phyloP scores from a whole-genome alignment of 2,329 filamentous ascomycete species.

The Calonectria hawksworthii region DNA sequence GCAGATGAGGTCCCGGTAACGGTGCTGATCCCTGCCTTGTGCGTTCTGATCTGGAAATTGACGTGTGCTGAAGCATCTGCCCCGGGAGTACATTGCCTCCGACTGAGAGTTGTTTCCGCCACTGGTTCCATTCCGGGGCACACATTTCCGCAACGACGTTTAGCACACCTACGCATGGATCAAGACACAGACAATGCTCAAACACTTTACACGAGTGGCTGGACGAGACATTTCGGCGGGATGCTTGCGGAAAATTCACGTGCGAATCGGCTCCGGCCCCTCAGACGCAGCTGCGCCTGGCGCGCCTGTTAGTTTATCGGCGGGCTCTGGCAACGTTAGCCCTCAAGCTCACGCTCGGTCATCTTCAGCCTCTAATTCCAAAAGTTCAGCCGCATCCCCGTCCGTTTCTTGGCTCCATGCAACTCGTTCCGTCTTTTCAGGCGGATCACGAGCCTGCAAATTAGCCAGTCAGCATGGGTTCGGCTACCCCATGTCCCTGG shows the following conservation, averaged over 20 bases:
- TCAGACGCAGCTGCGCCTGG: background rate
- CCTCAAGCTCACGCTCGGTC: background rate
- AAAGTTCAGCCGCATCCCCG: slow-evolving; percentile 6
- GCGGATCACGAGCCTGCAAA: slow-evolving; percentile 16
- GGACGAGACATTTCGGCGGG: background rate
- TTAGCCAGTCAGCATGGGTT: slow-evolving; percentile 18
- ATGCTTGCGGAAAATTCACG: slow-evolving; percentile 6
- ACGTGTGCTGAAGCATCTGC: background rate
- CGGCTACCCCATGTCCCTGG: slow-evolving; percentile 4
- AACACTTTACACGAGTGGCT: background rate
- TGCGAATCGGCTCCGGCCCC: background rate
- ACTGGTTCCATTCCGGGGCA: background rate
- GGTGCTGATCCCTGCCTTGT: slow-evolving; percentile 5
- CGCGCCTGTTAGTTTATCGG: slow-evolving; percentile 1
- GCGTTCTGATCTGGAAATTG: background rate
- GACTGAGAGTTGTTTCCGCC: background rate
- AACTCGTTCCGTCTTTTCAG: background rate
- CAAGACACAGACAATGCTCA: slow-evolving; percentile 8
- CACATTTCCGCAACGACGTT: background rate
- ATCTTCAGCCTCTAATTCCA: background rate
- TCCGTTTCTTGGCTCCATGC: slow-evolving; percentile 5
- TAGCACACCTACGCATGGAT: background rate
- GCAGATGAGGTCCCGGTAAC: slow-evolving; percentile 8
- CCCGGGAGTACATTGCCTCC: background rate
- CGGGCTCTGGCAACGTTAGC: background rate